A percentile compares a stretch with the other conserved stretches of the same genome.
These are phyloP conservation scores for Tylopilus sp. DNA, from an alignment of 768 basidiomycete species.

Conservation along the genomic window DNA sequence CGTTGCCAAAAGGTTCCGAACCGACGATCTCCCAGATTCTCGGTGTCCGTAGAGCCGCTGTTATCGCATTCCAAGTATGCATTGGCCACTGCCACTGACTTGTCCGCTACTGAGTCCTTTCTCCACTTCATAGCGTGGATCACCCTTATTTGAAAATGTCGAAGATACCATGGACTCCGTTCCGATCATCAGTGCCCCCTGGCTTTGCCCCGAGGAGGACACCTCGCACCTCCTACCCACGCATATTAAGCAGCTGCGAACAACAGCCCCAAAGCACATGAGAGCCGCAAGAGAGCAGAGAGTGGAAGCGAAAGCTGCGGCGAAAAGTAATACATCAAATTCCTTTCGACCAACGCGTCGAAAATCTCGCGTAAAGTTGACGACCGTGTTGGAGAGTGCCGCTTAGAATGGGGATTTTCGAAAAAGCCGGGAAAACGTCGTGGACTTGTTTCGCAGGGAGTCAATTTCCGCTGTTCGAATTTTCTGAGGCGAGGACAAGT, in stretches of 20 bases:
- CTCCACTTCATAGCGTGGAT: constrained; percentile 33
- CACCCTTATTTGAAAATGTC: constrained; percentile 38
- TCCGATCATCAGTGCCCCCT: constrained; percentile 60
- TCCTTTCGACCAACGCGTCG: no score
- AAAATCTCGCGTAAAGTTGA: no score
- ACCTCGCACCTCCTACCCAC: no score
- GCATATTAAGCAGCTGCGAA: no score
- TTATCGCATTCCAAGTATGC: constrained; percentile 66
- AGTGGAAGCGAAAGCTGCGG: no score
- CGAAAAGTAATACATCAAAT: no score
- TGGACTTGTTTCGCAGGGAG: neutral
- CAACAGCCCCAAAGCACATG: no score
- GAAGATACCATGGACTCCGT: constrained; percentile 44
- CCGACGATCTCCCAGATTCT: constrained; percentile 51
- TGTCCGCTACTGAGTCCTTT: constrained; percentile 4
- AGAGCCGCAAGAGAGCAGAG: no score
- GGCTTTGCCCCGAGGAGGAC: no score
- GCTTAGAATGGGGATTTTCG: no score
- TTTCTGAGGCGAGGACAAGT: neutral
- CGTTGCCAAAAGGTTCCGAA: constrained; percentile 70
- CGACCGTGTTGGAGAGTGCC: no score
- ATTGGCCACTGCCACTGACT: neutral
- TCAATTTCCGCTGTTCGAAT: neutral
- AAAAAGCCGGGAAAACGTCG: no score
- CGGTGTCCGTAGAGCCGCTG: constrained; percentile 65